Percentiles rank a stretch among this genome's conserved stretches.
Conservation (phyloP, 164 flowering plant species). For the Nymphaea colorata region DNA sequence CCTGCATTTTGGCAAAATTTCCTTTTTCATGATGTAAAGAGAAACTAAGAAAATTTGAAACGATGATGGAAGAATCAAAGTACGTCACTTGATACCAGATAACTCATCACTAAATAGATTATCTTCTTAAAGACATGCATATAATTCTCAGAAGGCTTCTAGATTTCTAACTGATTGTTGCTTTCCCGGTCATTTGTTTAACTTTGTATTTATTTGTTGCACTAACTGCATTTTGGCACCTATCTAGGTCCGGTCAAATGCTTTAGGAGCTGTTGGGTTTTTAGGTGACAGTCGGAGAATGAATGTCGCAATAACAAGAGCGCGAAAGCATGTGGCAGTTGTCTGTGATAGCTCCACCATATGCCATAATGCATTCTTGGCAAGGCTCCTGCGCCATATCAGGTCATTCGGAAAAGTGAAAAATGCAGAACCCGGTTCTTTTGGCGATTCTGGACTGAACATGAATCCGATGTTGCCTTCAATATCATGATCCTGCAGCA, state of each 20-base stretch:
- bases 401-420: conserved; percentile 75
- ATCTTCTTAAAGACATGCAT: too few species aligned
- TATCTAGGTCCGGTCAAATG: conserved; percentile 79
- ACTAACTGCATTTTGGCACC: not conserved
- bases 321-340: conserved; percentile 79
- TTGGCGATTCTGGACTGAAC: conserved; percentile 66
- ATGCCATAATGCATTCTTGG: conserved; percentile 85
- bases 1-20: too few species aligned
- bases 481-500: conserved; percentile 16
- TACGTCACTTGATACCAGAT: too few species aligned
- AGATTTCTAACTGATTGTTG: too few species aligned
- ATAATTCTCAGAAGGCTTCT: too few species aligned
- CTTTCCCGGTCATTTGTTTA: too few species aligned
- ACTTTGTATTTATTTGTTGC: not conserved
- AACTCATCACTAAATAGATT: too few species aligned
- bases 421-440: conserved; percentile 65
- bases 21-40: too few species aligned
- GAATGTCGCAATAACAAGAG: conserved; percentile 95
- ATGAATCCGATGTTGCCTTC: conserved; percentile 70
- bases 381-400: conserved; percentile 84
- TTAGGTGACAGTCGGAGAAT: conserved; percentile 83
- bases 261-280: conserved; percentile 88
- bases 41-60: too few species aligned
- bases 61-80: too few species aligned
- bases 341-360: conserved; percentile 90